Evolutionary conservation across 148 eudicot genomes (phyloP).

Genomic region (Camellia granthamiana): DNA sequence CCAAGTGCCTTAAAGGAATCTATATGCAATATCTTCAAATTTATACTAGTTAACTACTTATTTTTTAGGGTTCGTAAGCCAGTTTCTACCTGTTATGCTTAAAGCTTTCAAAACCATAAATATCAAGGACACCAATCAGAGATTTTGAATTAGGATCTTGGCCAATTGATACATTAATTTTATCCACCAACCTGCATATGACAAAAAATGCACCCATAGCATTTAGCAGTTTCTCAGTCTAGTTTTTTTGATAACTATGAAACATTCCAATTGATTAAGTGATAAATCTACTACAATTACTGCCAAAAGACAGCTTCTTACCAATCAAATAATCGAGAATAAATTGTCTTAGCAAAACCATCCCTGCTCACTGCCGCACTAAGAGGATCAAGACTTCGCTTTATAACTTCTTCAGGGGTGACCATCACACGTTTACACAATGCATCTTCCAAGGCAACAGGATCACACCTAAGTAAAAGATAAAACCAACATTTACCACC

Average conservation of each 20-base stretch:
- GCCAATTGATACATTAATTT: slow-evolving; percentile 90
- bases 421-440: slow-evolving; percentile 94
- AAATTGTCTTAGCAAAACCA: slow-evolving; percentile 93
- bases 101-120: slow-evolving; percentile 98
- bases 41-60: neutral
- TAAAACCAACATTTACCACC: slow-evolving; percentile 20
- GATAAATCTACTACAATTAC: neutral
- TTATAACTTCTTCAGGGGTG: slow-evolving; percentile 98
- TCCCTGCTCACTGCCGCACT: slow-evolving; percentile 93
- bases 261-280: neutral
- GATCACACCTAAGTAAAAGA: slow-evolving; percentile 67
- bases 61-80: neutral
- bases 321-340: slow-evolving; percentile 96
- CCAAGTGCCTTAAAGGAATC: neutral
- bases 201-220: neutral
- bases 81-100: slow-evolving; percentile 78
- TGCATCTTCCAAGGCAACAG: slow-evolving; percentile 86
- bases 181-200: slow-evolving; percentile 87
- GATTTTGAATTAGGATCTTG: slow-evolving; percentile 84
- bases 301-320: slow-evolving; percentile 24
- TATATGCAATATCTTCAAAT: neutral
- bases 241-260: slow-evolving; percentile 1
- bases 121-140: slow-evolving; percentile 94
- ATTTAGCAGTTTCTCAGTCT: slow-evolving; percentile 6
- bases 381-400: slow-evolving; percentile 89